These are phyloP conservation scores for Nicotiana tomentosiformis DNA, from an alignment of 257 asterid genomes.

Conservation along the genomic window DNA sequence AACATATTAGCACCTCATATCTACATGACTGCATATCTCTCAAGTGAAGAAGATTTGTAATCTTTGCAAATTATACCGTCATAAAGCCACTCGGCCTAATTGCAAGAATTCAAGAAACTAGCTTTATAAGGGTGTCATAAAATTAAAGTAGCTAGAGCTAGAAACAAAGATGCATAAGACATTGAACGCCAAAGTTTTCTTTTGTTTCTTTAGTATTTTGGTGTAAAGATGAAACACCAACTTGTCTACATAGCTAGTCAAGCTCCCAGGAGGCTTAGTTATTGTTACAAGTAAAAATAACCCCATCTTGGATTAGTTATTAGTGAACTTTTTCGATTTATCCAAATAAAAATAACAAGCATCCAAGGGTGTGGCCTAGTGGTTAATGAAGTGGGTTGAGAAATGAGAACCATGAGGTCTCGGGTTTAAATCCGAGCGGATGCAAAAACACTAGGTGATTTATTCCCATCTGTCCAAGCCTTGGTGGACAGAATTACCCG, in stretches of 20 bases:
- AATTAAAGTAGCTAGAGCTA: not conserved
- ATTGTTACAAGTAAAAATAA: not conserved
- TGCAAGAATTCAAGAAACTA: not conserved
- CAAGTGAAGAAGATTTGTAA: not conserved
- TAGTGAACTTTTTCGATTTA: not conserved
- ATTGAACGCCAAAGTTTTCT: not conserved
- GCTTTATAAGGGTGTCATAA: not conserved
- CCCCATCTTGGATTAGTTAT: not conserved
- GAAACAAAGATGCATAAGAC: not conserved
- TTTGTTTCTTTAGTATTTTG: not conserved
- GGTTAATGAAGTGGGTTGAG: too few species aligned
- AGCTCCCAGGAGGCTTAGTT: not conserved
- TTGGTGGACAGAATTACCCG: too few species aligned
- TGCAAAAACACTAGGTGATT: too few species aligned
- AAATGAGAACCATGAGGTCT: too few species aligned
- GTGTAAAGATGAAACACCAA: not conserved
- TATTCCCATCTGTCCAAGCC: too few species aligned
- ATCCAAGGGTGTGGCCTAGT: too few species aligned
- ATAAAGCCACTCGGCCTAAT: not conserved
- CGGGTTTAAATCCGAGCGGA: too few species aligned
- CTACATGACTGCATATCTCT: not conserved
- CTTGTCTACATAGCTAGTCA: not conserved
- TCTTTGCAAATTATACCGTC: not conserved
- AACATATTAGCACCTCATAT: not conserved
- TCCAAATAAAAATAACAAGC: not conserved